Conservation (phyloP, 2,329 filamentous ascomycete genomes). For the Zymoseptoria ardabiliae region DNA sequence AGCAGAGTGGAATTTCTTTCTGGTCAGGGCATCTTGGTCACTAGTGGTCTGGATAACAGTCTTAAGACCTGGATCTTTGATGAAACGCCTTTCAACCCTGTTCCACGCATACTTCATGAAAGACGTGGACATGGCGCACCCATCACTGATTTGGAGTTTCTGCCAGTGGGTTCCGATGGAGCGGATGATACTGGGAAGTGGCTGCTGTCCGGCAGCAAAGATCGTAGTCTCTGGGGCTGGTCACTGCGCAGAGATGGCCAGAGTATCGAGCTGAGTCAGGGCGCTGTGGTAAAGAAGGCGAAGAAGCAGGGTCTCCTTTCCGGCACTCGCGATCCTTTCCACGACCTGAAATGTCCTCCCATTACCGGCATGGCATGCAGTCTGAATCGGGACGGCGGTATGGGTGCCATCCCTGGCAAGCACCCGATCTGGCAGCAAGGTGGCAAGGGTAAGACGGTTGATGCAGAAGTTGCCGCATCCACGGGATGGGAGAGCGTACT, state of each 20-base stretch:
- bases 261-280: constrained; percentile 87
- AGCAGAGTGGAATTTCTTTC: constrained; percentile 83
- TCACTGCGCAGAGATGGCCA: constrained; percentile 91
- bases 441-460: constrained; percentile 49
- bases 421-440: constrained; percentile 78
- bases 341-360: constrained; percentile 76
- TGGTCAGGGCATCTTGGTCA: constrained; percentile 83
- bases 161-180: constrained; percentile 83
- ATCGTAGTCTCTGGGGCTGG: constrained; percentile 93
- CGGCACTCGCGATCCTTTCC: constrained; percentile 33
- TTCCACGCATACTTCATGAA: constrained; percentile 76
- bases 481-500: constrained; percentile 97
- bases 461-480: constrained; percentile 65
- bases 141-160: constrained; percentile 72
- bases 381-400: constrained; percentile 88
- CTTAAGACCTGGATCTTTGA: constrained; percentile 97
- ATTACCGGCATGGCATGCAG: constrained; percentile 89
- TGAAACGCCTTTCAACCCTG: constrained; percentile 77
- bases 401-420: constrained; percentile 72
- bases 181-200: constrained; percentile 86
- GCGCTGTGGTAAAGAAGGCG: constrained; percentile 76
- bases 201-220: constrained; percentile 81
- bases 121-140: constrained; percentile 84
- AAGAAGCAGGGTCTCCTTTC: constrained; percentile 73
- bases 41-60: constrained; percentile 86